Base-by-base conservation (phyloP, 2,329 filamentous ascomycete species). In the Hypoxylon sp. region DNA sequence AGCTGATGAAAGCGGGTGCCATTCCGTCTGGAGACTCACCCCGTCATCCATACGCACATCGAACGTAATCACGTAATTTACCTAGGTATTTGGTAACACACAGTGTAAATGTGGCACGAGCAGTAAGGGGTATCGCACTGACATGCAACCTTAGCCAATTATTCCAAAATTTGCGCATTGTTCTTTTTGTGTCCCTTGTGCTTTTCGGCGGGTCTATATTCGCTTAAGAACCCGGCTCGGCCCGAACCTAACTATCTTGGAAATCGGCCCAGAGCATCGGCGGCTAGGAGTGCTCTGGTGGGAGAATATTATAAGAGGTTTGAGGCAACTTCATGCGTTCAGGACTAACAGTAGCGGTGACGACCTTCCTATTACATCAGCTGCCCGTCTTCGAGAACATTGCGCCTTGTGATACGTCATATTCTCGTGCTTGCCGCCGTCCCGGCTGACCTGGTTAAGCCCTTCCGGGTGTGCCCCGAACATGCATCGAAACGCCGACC, bases 141-240 rank as follows among this genome's bases (percentile, higher is more conserved):
- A 65, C 56, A 61, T 45, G 63, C 38, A 55, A 57, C 55, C 55
- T 49, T 30, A 11, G 17, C 23, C 34, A 46, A 45, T 28, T 17
- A 45, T 45, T 28, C 45, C n/a, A n/a, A 19, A 17, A n/a, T n/a
- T 58, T 45, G 19, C 36, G 25, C 43, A 36, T 17, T 19, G 19
- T 46, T 49, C 25, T 19, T 36, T 28, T 30, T 21, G 14, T 30
- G 3, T 55, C 38, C 41, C 34, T 46, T 32, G 23, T 50, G 45
- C 57, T 11, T 53, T 17, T 36, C 17, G 38, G 41, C 49, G 59
- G 60, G 43, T 45, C 49, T 34, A 7, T 23, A 21, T 14, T 52
- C 14, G 23, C 28, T 41, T 3, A 59, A 17, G n/a, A 52, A 52
- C 58, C 61, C 67, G 64, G 64, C 53, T 60, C 67, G 64, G 67